Evolutionary conservation across 768 basidiomycete species (phyloP), one percentile per base, ranked within the genome.

Genomic region (Amanita rimosa): DNA sequence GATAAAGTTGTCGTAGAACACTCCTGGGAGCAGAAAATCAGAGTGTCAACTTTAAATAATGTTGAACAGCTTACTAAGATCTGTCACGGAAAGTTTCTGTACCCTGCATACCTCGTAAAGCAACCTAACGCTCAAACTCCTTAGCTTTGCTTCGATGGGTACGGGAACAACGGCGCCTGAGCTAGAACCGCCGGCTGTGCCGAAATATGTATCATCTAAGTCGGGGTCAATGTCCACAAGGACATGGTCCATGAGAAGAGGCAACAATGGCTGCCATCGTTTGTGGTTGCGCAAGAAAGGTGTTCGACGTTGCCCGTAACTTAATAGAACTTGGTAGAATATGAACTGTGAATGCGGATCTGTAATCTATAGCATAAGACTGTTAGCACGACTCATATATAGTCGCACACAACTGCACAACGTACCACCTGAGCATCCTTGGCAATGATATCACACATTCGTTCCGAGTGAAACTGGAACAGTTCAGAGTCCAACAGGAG

Each of bases 51-150:
- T 1, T 7, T 36, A 13, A n/a, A 33, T 27, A 40, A 33, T n/a
- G 42, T 34, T n/a, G 37, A 36, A 31, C 24, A 39, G 70, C 85
- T 54, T 58, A 90, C 91, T 71, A n/a, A 97, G 66, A 62, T 96
- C 94, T 42, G 75, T 74, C 14, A 76, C 62, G 6, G 80, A 78
- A 52, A 95, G 64, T 55, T 86, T 90, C 62, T 95, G 93, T 45
- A 96, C 85, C 44, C 91, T 73, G 62, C 91, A 94, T 6, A 97
- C 84, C 66, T 98, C 93, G 55, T 97, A 99, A 50, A 99, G 69
- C 31, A 95, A 61, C 50, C 74, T 73, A 13, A 90, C 75, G 27
- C 83, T 74, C 31, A 94, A 69, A 46, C 78, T 66, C 57, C 88
- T 69, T 26, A 97, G 64, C 56, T 87, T 85, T 17, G 82, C 86